phyloP scores from a whole-genome alignment of 768 basidiomycete genomes.

The Termitomyces sp. region DNA sequence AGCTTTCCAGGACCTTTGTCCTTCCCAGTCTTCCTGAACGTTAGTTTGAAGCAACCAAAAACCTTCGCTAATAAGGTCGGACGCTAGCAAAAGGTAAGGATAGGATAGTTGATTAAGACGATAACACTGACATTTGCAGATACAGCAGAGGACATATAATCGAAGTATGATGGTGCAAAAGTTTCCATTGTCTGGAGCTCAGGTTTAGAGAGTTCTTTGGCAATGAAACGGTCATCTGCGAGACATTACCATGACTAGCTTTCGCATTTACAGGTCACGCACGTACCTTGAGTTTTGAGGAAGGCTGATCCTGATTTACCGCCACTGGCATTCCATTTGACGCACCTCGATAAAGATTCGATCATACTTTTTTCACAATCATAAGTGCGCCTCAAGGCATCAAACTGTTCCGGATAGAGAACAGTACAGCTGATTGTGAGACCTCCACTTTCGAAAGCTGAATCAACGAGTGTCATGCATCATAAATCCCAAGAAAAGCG shows the following conservation, averaged over 20 bases:
- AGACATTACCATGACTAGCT: slow-evolving; percentile 1
- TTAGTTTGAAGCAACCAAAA: slow-evolving; percentile 94
- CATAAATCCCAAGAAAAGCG: slow-evolving; percentile 1
- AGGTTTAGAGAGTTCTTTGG: slow-evolving; percentile 87
- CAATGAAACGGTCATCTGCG: slow-evolving; percentile 95
- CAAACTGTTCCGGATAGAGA: slow-evolving; percentile 95
- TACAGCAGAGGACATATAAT: slow-evolving; percentile 95
- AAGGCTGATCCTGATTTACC: slow-evolving; percentile 98
- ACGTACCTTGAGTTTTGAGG: slow-evolving; percentile 84
- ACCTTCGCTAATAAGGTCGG: slow-evolving; percentile 95
- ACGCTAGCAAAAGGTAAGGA: slow-evolving; percentile 43
- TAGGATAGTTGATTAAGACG: slow-evolving; percentile 1
- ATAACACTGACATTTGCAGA: slow-evolving; percentile 61
- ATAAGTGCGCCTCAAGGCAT: slow-evolving; percentile 85
- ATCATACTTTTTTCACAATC: slow-evolving; percentile 93
- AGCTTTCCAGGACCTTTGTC: slow-evolving; percentile 60
- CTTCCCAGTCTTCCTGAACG: slow-evolving; percentile 76
- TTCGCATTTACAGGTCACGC: slow-evolving; percentile 6
- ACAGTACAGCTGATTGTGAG: slow-evolving; percentile 91
- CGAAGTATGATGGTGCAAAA: slow-evolving; percentile 96
- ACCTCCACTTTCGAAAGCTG: slow-evolving; percentile 88
- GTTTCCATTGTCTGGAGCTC: slow-evolving; percentile 95
- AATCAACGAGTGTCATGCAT: not conserved
- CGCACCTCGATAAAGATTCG: slow-evolving; percentile 87
- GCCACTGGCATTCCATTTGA: slow-evolving; percentile 94